These are phyloP conservation scores for Neospermospora avenae DNA, from an alignment of 2,329 filamentous ascomycete species.

Conservation along the genomic window DNA sequence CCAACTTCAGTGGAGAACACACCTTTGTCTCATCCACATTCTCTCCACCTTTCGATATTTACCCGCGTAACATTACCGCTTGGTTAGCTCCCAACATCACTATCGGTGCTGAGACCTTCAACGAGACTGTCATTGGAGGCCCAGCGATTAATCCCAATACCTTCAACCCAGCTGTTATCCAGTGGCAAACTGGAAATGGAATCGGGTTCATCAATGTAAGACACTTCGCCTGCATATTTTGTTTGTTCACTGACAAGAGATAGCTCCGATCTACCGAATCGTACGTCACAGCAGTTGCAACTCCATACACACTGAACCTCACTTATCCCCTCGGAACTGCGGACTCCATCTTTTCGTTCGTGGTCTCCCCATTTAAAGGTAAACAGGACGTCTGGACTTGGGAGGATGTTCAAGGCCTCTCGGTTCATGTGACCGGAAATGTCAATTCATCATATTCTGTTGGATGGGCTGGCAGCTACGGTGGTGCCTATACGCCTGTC, in stretches of 20 bases:
- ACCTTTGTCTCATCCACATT: constrained; percentile 50
- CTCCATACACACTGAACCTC: constrained; percentile 44
- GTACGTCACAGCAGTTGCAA: constrained; percentile 41
- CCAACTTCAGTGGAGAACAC: constrained; percentile 50
- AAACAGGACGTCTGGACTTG: constrained; percentile 45
- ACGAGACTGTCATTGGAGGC: constrained; percentile 54
- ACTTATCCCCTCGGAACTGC: constrained; percentile 52
- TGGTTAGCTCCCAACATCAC: constrained; percentile 55
- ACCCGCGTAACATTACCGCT: constrained; percentile 55
- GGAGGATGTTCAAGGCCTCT: constrained; percentile 47
- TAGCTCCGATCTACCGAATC: constrained; percentile 40
- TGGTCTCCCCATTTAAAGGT: constrained; percentile 46
- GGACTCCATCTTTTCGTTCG: constrained; percentile 47
- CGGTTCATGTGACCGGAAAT: constrained; percentile 40
- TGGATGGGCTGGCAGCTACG: constrained; percentile 28
- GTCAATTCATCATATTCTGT: constrained; percentile 21
- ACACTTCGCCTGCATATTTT: neutral
- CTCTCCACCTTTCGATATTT: constrained; percentile 56
- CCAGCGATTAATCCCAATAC: constrained; percentile 47
- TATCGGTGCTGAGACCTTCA: constrained; percentile 58
- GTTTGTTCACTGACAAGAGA: neutral
- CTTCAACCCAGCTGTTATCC: constrained; percentile 58
- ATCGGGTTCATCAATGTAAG: constrained; percentile 36
- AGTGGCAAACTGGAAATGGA: constrained; percentile 49
- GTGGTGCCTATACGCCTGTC: constrained; percentile 37